Evolutionary conservation across 306 rosid genomes (phyloP), one percentile per base, ranked within the genome.

Genomic region (Argentina anserina): DNA sequence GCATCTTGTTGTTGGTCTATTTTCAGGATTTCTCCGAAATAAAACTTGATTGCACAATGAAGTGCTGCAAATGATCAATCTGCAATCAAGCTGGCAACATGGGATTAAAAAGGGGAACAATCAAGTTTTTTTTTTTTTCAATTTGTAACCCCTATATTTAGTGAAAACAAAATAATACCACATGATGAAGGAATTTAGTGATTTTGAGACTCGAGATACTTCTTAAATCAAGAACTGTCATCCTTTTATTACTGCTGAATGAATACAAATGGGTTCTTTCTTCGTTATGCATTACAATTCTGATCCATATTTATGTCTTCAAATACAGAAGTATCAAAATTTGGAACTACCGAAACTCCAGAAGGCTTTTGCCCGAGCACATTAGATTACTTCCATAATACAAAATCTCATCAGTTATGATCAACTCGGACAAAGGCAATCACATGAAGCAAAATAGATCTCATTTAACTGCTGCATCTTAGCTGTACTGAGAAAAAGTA

Each of bases 401-500:
- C 70, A 72, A 71, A 71, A 67, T 67, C 69, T 9, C 60, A 15
- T 53, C 71, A 40, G 61, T 40, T 76, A 75, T 9, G 45, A 69
- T 65, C 61, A 25, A 76, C 76, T 71, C 18, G 31, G 31, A 64
- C 23, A 18, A 40, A 26, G 37, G 67, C 65, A 61, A 71, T 55
- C 5, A 0, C 75, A 71, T 34, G 20, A 71, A 71, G 75, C 13
- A 49, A 33, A 64, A 73, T 34, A 42, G 56, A 79, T 78, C 82
- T 81, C 73, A 84, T 61, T 77, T 5, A 73, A 39, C 81, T 26
- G 62, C 72, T 31, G 52, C 72, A 78, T 58, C 69, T 81, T 53
- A 67, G 77, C 81, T 52, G 79, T 76, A 82, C 79, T 28, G 80
- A 79, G 36, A 80, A 83, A 70, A 41, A 67, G 61, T 61, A 21